Evolutionary conservation across 2,329 filamentous ascomycete genomes (phyloP).

Genomic region (Cytospora piceae): DNA sequence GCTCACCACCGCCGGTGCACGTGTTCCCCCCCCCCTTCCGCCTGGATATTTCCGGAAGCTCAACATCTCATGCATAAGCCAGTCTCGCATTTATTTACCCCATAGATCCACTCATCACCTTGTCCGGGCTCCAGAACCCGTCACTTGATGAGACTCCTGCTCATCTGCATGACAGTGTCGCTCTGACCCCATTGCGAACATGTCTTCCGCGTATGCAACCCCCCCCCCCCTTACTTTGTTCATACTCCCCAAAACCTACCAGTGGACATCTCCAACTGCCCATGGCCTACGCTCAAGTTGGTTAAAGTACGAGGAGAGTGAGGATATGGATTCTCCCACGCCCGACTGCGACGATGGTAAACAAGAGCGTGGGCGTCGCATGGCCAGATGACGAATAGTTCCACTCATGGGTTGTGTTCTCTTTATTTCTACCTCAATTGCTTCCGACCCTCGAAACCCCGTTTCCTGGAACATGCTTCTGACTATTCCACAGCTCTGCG

Average conservation of each 20-base stretch:
- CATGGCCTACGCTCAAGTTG: not conserved
- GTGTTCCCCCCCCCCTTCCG: not conserved
- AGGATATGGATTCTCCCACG: not conserved
- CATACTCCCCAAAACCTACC: not conserved
- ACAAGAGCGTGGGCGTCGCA: not conserved
- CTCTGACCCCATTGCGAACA: slow-evolving; percentile 15
- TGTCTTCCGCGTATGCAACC: slow-evolving; percentile 29
- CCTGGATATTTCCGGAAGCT: slow-evolving; percentile 6
- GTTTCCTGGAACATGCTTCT: slow-evolving; percentile 11
- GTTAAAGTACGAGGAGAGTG: not conserved
- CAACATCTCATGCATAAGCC: not conserved
- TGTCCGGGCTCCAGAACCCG: slow-evolving; percentile 8
- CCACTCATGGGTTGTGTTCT: not conserved
- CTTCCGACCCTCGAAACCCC: not conserved
- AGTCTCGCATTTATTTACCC: slow-evolving; percentile 20
- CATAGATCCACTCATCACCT: slow-evolving; percentile 30
- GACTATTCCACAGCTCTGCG: slow-evolving; percentile 49
- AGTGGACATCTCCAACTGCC: not conserved
- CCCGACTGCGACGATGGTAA: not conserved
- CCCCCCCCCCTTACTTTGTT: not conserved
- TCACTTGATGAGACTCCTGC: slow-evolving; percentile 25
- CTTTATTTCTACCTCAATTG: too few species aligned
- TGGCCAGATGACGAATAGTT: not conserved
- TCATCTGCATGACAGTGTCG: slow-evolving; percentile 16
- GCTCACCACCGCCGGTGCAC: slow-evolving; percentile 9